Percentiles rank a stretch among this genome's conserved stretches.
Evolutionary conservation across 495 filamentous ascomycete species (phyloP).

Genomic region (Penicillium desertorum): DNA sequence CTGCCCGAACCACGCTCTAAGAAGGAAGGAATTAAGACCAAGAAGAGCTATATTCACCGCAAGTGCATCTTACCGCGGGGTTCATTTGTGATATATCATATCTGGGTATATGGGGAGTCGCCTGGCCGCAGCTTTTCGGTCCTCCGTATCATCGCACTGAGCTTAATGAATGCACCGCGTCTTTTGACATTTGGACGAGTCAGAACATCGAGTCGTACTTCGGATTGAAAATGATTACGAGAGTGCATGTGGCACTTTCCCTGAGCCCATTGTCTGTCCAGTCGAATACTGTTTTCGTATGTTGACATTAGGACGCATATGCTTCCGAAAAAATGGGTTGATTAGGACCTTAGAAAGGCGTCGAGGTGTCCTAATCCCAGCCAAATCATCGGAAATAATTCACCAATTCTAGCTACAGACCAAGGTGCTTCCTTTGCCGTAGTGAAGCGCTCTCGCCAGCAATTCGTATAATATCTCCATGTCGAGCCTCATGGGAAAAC

Average conservation of each 20-base stretch:
- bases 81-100: neutral
- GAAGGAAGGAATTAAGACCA: neutral
- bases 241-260: neutral
- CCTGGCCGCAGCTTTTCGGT: conserved; percentile 1
- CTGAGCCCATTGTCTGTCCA: neutral
- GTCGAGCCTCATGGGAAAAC: no score
- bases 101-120: neutral
- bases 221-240: neutral
- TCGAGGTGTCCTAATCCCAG: no score
- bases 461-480: no score
- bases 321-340: neutral
- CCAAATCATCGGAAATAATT: no score
- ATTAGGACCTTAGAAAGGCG: neutral
- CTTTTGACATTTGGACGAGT: neutral
- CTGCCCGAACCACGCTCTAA: neutral
- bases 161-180: neutral
- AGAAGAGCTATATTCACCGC: conserved; percentile 3
- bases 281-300: neutral
- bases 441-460: no score
- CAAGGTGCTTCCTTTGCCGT: no score
- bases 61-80: neutral
- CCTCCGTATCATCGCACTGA: neutral
- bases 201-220: neutral
- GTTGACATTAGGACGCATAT: neutral
- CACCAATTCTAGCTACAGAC: no score